Base-by-base conservation (phyloP, 139 green algal species). In the Picochlorum sp. region DNA sequence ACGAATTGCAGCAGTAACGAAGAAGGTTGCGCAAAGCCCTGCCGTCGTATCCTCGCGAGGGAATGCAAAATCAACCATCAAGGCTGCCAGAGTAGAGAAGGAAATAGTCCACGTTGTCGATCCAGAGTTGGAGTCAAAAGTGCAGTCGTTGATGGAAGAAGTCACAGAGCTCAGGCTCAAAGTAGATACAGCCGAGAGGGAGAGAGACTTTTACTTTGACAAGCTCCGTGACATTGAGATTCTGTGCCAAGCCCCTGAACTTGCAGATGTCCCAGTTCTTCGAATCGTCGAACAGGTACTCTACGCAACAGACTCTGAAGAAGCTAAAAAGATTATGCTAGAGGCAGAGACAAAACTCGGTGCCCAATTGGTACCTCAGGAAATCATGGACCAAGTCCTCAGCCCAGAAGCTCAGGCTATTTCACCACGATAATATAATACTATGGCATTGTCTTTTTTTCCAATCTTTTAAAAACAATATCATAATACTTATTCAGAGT, bases 171-270 rank as follows among this genome's bases (percentile, higher is more conserved):
- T 93, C 37, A 84, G 86, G 71, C 61, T 93, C 4, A 79, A 95
- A 65, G 74, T 95, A 13, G 85, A 92, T 47, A 81, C 80, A 13
- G 85, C 89, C 2, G 92, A 96, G 69, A 73, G 76, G 16, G 89
- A 96, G 69, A 70, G 89, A 23, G 64, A 95, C 66, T 95, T 95
- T 58, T 96, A 96, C 76, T 97, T 95, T 76, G 82, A 82, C 57
- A 97, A 98, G 82, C 82, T 99, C 58, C 80, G 90, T 0, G 92
- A 97, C 72, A 90, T 99, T n/a, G 94, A 99, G 82, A 88, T 97
- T 63, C 69, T 99, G 20, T 97, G 91, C 82, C 90, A 97, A 72
- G 85, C 80, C 52, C 79, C 82, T 7, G 80, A 78, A 49, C 67
- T 90, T 54, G 58, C 71, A 49, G 70, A 57, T 28, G 49, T 76